Percentiles rank a stretch among this genome's conserved stretches.
Evolutionary conservation across 2,329 filamentous ascomycete species (phyloP).

Genomic region (Ampelomyces quisqualis): DNA sequence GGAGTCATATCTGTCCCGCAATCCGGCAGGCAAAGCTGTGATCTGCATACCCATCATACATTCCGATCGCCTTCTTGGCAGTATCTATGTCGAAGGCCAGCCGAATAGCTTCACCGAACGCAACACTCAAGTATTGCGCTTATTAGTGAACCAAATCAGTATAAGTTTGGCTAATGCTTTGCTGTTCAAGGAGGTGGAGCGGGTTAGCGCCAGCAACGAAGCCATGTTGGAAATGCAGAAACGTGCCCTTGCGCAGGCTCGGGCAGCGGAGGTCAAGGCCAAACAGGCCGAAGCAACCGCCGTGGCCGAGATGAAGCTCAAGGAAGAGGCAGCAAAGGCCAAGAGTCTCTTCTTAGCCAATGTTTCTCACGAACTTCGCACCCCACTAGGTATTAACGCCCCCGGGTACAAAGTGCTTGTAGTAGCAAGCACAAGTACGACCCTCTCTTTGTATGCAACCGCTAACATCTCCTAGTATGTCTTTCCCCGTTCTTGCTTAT

Average conservation of each 20-base stretch:
- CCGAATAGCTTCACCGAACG: slow-evolving; percentile 76
- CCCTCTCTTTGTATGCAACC: too few relatives aligned
- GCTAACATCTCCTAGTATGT: too few relatives aligned
- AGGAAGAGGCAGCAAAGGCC: slow-evolving; percentile 79
- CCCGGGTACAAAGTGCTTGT: too few relatives aligned
- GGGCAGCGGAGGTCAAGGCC: slow-evolving; percentile 72
- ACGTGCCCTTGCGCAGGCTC: slow-evolving; percentile 68
- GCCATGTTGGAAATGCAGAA: slow-evolving; percentile 78
- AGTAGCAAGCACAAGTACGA: too few relatives aligned
- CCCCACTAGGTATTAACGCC: too few relatives aligned
- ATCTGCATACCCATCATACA: slow-evolving; percentile 80
- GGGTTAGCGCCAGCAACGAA: slow-evolving; percentile 74
- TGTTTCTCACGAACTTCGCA: slow-evolving; percentile 60
- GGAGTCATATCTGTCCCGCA: slow-evolving; percentile 66
- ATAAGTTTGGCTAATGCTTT: slow-evolving; percentile 66
- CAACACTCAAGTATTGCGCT: slow-evolving; percentile 55
- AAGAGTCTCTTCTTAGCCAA: slow-evolving; percentile 73
- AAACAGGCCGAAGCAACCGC: slow-evolving; percentile 75
- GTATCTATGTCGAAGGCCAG: slow-evolving; percentile 75
- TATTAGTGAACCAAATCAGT: slow-evolving; percentile 74
- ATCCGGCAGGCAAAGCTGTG: slow-evolving; percentile 70
- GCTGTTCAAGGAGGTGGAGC: slow-evolving; percentile 68
- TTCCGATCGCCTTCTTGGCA: slow-evolving; percentile 69
- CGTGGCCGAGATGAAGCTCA: slow-evolving; percentile 75
- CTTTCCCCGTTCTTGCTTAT: too few relatives aligned